Evolutionary conservation across 164 flowering plant genomes (phyloP).

Genomic region (Annona cherimola): DNA sequence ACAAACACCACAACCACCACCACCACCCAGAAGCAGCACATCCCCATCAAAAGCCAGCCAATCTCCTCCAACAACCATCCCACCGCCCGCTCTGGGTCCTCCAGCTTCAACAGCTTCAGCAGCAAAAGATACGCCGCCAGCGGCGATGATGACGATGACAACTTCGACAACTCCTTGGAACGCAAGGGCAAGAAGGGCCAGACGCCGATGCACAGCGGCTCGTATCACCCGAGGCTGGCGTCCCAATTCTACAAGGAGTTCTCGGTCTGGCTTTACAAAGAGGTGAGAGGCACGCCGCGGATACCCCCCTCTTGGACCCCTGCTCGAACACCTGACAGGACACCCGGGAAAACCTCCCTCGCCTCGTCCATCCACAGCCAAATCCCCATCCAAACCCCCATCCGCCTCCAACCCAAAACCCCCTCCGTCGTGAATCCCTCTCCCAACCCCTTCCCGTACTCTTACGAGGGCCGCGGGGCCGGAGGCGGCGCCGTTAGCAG

Average conservation of each 20-base stretch:
- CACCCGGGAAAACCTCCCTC: constrained; percentile 44
- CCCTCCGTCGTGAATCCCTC: constrained; percentile 33
- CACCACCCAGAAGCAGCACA: constrained; percentile 31
- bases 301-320: constrained; percentile 79
- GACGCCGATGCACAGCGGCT: constrained; percentile 39
- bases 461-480: constrained; percentile 10
- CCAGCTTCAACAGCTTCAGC: constrained; percentile 6
- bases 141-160: constrained; percentile 40
- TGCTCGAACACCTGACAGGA: constrained; percentile 52
- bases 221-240: constrained; percentile 49
- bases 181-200: constrained; percentile 24
- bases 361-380: constrained; percentile 21
- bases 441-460: constrained; percentile 7
- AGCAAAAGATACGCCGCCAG: constrained; percentile 14
- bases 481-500: constrained; percentile 4
- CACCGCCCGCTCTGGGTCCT: constrained; percentile 20
- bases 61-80: constrained; percentile 17
- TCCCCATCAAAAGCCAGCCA: constrained; percentile 27
- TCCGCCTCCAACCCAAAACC: constrained; percentile 13
- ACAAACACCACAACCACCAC: constrained; percentile 15
- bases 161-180: constrained; percentile 58
- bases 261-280: constrained; percentile 63
- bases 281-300: constrained; percentile 60
- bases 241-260: constrained; percentile 76
- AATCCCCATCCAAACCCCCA: constrained; percentile 20